phyloP scores from a whole-genome alignment of 2,329 filamentous ascomycete genomes.

The Colletotrichum somersetense region DNA sequence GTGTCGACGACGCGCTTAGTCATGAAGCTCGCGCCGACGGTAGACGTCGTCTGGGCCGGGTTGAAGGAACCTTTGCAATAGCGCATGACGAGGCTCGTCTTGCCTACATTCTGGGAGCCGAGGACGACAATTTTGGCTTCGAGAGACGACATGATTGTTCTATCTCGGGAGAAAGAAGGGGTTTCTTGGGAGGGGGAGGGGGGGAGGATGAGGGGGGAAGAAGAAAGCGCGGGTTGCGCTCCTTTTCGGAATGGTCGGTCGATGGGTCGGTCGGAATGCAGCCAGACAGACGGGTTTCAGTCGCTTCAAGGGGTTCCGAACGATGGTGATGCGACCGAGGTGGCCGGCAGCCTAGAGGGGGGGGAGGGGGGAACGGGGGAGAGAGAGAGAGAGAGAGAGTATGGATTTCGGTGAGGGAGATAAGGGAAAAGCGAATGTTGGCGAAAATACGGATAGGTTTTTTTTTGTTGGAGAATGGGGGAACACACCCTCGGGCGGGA shows the following conservation, averaged over 20 bases:
- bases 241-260: conserved; percentile 12
- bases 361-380: background rate
- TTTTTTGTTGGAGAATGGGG: conserved; percentile 20
- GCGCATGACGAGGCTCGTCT: conserved; percentile 82
- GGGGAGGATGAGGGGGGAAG: background rate
- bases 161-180: background rate
- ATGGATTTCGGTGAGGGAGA: conserved; percentile 2
- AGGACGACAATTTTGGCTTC: conserved; percentile 87
- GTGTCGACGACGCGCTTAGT: conserved; percentile 85
- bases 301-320: background rate
- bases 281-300: background rate
- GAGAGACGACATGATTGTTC: conserved; percentile 66
- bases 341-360: background rate
- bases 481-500: conserved; percentile 1
- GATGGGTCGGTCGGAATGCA: background rate
- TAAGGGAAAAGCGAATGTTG: conserved; percentile 12
- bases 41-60: conserved; percentile 73
- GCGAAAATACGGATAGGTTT: conserved; percentile 2
- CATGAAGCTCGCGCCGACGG: conserved; percentile 84
- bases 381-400: no score
- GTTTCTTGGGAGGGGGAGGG: background rate
- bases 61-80: conserved; percentile 81
- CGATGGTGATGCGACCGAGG: conserved; percentile 26
- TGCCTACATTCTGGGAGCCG: conserved; percentile 83
- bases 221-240: conserved; percentile 16